Percentiles rank a stretch among this genome's conserved stretches.
These are phyloP conservation scores for Penicillium sp. DNA, from an alignment of 2,329 filamentous ascomycete species.

Conservation along the genomic window DNA sequence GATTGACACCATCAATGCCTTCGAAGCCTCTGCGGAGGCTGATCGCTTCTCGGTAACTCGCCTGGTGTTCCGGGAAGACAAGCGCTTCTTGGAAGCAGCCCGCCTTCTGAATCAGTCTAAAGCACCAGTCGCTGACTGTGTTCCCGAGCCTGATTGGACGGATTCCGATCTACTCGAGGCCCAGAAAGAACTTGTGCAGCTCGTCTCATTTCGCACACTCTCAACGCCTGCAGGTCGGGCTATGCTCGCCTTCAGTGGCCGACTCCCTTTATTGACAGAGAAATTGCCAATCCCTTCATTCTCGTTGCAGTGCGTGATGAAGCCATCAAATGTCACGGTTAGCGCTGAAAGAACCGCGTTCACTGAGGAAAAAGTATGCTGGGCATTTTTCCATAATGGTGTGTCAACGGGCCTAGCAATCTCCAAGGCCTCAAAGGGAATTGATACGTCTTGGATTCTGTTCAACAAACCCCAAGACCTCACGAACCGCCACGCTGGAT, in stretches of 20 bases:
- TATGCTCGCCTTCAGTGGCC: constrained; percentile 82
- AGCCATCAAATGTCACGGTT: constrained; percentile 86
- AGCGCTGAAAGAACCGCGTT: constrained; percentile 87
- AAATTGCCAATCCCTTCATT: constrained; percentile 89
- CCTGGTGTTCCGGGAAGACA: constrained; percentile 87
- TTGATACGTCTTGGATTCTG: constrained; percentile 97
- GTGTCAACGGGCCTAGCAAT: constrained; percentile 91
- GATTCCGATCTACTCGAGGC: constrained; percentile 87
- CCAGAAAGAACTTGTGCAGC: constrained; percentile 86
- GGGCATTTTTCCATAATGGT: constrained; percentile 97
- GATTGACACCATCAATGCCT: constrained; percentile 54
- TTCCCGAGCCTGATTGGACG: constrained; percentile 72
- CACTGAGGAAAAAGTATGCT: constrained; percentile 94
- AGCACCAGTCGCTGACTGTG: constrained; percentile 74
- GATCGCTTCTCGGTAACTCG: constrained; percentile 81
- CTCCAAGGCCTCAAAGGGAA: constrained; percentile 83
- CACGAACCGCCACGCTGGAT: constrained; percentile 94
- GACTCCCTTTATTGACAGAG: constrained; percentile 86
- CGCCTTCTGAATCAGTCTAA: constrained; percentile 82
- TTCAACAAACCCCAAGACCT: constrained; percentile 95
- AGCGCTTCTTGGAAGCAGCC: constrained; percentile 82
- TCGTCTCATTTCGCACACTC: constrained; percentile 81
- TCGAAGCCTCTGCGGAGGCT: constrained; percentile 78
- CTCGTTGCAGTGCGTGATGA: constrained; percentile 87
- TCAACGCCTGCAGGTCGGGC: constrained; percentile 85